phyloP scores from a whole-genome alignment of 345 rosid species.

The Erysimum cheiranthoides region DNA sequence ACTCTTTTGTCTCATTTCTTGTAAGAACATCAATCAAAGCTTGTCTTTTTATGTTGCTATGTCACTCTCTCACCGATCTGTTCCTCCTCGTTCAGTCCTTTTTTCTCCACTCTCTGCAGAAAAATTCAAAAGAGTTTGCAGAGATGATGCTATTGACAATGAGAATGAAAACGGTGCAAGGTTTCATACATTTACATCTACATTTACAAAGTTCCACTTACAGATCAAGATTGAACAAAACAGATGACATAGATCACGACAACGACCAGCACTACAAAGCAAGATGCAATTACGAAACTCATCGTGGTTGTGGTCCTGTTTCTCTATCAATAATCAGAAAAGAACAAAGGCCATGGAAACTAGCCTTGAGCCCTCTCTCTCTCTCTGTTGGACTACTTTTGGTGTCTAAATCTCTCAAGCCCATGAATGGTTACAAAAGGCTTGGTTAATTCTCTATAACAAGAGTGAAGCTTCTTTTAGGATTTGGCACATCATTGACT shows the following conservation, averaged over 20 bases:
- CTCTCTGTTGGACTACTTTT: constrained; percentile 2
- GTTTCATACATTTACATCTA: constrained; percentile 1
- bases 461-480: constrained; percentile 26
- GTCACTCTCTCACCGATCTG: constrained; percentile 47
- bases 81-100: constrained; percentile 45
- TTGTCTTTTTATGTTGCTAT: constrained; percentile 36
- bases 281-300: not conserved
- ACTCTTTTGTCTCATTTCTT: constrained; percentile 39
- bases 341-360: constrained; percentile 25
- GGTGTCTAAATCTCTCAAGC: constrained; percentile 31
- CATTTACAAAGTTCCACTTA: no score
- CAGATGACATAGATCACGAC: constrained; percentile 34
- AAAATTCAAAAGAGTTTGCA: constrained; percentile 20
- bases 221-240: constrained; percentile 14
- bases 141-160: constrained; percentile 45
- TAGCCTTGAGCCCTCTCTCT: not conserved
- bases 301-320: constrained; percentile 42
- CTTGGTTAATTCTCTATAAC: constrained; percentile 13
- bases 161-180: constrained; percentile 40
- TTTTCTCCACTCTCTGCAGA: constrained; percentile 20
- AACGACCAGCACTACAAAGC: constrained; percentile 35
- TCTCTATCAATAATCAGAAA: constrained; percentile 32
- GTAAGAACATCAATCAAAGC: constrained; percentile 28
- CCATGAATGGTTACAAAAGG: constrained; percentile 30
- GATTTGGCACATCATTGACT: constrained; percentile 26